These are phyloP conservation scores for Candida gigantensis DNA, from an alignment of 1,139 yeast species.

Conservation along the genomic window DNA sequence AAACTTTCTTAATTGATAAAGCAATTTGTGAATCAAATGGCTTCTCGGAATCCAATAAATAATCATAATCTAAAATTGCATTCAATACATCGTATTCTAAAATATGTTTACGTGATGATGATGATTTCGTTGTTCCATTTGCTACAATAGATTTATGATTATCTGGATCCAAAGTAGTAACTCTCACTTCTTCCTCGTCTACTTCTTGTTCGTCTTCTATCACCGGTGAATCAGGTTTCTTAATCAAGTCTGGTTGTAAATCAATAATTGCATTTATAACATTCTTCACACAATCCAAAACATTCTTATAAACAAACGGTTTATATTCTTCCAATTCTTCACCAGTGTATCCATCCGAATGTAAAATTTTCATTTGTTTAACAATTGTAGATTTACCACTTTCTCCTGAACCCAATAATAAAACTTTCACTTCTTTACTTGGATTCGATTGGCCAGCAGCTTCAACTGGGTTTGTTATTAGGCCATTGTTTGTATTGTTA, in stretches of 20 bases:
- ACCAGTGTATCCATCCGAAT: slow-evolving; percentile 65
- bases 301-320: slow-evolving; percentile 69
- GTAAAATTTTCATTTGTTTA: slow-evolving; percentile 73
- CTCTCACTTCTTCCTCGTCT: slow-evolving; percentile 6
- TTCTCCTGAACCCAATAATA: slow-evolving; percentile 76
- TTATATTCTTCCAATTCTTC: slow-evolving; percentile 66
- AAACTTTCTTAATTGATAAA: slow-evolving; percentile 46
- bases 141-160: slow-evolving; percentile 16
- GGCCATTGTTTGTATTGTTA: slow-evolving; percentile 3
- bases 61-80: slow-evolving; percentile 48
- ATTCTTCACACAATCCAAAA: slow-evolving; percentile 65
- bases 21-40: slow-evolving; percentile 49
- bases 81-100: slow-evolving; percentile 46
- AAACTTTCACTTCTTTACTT: slow-evolving; percentile 55
- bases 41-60: slow-evolving; percentile 49
- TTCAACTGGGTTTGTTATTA: slow-evolving; percentile 14
- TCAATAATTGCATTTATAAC: slow-evolving; percentile 59
- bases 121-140: slow-evolving; percentile 15
- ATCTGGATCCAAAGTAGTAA: slow-evolving; percentile 8
- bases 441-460: slow-evolving; percentile 14
- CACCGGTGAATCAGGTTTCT: slow-evolving; percentile 12
- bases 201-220: slow-evolving; percentile 8
- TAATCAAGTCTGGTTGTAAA: slow-evolving; percentile 50
- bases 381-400: slow-evolving; percentile 77
- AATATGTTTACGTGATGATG: slow-evolving; percentile 20